Evolutionary conservation across 2,329 filamentous ascomycete genomes (phyloP).

Genomic region (Neopestalotiopsis sp.): DNA sequence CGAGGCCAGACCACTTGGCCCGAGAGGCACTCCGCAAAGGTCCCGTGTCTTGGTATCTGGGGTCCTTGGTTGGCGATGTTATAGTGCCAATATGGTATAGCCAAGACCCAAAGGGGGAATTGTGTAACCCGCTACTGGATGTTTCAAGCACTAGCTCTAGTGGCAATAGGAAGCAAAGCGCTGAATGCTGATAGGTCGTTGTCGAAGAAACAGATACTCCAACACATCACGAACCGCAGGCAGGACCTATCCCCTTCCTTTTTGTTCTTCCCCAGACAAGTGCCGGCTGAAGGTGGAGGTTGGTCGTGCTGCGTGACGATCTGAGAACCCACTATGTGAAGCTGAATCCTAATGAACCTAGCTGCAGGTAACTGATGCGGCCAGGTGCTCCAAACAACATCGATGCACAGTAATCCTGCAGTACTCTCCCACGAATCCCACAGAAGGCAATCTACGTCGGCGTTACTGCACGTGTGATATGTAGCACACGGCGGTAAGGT

Average conservation of each 20-base stretch:
- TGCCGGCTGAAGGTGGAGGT: slow-evolving; percentile 3
- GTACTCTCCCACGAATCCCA: slow-evolving; percentile 8
- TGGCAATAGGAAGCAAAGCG: not conserved
- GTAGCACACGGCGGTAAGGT: not conserved
- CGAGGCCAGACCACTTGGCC: not conserved
- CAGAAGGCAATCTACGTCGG: not conserved
- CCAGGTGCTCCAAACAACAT: not conserved
- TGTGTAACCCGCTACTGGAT: slow-evolving; percentile 4
- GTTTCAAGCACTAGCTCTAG: slow-evolving; percentile 11
- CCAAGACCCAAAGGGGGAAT: slow-evolving; percentile 16
- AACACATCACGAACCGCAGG: not conserved
- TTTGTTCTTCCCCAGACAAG: not conserved
- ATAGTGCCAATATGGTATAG: not conserved
- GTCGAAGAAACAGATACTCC: slow-evolving; percentile 2
- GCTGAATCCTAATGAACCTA: not conserved
- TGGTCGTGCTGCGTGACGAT: not conserved
- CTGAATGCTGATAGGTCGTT: slow-evolving; percentile 1
- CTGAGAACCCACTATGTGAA: not conserved
- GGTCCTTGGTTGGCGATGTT: not conserved
- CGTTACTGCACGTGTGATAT: not conserved
- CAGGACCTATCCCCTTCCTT: not conserved
- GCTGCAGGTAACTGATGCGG: not conserved
- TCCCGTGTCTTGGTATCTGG: slow-evolving; percentile 10
- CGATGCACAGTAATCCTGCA: not conserved
- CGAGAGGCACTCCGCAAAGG: slow-evolving; percentile 7